Base-by-base conservation (phyloP, 352 stramenopile genomes). In the Globisporangium sylvaticum region DNA sequence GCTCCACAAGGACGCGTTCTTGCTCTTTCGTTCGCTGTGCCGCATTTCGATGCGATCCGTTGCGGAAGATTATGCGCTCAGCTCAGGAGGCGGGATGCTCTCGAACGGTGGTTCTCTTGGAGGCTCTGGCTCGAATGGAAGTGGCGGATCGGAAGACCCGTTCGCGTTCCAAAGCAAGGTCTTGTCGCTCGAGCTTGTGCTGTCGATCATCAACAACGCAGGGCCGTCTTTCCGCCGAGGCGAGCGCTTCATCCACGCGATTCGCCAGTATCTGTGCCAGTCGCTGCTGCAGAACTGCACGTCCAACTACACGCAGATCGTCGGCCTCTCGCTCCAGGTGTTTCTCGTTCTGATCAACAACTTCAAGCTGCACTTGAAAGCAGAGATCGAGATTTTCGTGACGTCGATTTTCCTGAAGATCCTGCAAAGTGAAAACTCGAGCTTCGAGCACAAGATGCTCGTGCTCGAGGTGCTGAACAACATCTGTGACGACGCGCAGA, bases 241-340 rank as follows among this genome's bases (percentile, higher is more conserved):
- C 31, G 94, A 99, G 70, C 94, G 97, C 25, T 99, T 99, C 70
- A 88, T 99, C 50, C 95, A 98, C 69, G 93, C 97, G 1, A 97
- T 99, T 18, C 94, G 97, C 50, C 90, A 97, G 64, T 99, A 99
- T 71, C 72, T 99, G 50, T 99, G 97, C 70, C 90, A 98, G 56
- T 97, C 93, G 29, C 73, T 99, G 62, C 77, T 99, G 12, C 98
- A 99, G 66, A 99, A 99, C 77, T 99, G 95, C 69, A 99, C 98
- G 70, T 98, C 91, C 32, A 97, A 97, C 73, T 91, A 98, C 72
- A 98, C 95, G 42, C 79, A 96, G 65, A 97, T 99, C 39, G 96
- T 98, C 27, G 97, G 96, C 53, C 76, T 99, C 7, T 98, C 92
- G 31, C 84, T 99, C 62, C 97, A 98, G 68, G 97, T 99, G 39